Evolutionary conservation across 2,329 filamentous ascomycete genomes (phyloP).

Genomic region (Epichloe elymi): DNA sequence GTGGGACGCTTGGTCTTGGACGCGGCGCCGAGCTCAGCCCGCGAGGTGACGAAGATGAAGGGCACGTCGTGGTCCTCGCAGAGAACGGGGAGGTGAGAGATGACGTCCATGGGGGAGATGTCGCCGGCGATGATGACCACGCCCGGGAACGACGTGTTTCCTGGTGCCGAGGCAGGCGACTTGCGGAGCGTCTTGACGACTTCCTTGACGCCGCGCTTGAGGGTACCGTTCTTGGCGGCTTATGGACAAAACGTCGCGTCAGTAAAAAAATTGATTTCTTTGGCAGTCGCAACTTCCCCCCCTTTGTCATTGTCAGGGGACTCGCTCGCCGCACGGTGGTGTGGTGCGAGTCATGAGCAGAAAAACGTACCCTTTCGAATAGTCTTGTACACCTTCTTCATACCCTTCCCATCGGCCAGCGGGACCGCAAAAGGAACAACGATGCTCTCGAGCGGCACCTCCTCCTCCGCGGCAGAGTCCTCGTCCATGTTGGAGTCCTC

Average conservation of each 20-base stretch:
- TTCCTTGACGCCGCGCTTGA: conserved; percentile 97
- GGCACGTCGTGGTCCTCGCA: conserved; percentile 98
- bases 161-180: conserved; percentile 57
- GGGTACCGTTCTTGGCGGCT: conserved; percentile 91
- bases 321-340: too few species aligned
- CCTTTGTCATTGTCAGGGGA: too few species aligned
- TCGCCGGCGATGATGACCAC: conserved; percentile 91
- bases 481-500: conserved; percentile 34
- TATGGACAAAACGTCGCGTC: conserved; percentile 23
- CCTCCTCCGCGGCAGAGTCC: conserved; percentile 26
- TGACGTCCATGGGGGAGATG: conserved; percentile 94
- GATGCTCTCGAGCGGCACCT: conserved; percentile 33
- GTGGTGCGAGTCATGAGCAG: not conserved
- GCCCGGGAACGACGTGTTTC: conserved; percentile 49
- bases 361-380: conserved; percentile 38
- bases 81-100: conserved; percentile 91
- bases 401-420: conserved; percentile 64
- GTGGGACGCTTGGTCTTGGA: conserved; percentile 93
- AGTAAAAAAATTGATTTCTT: too few species aligned
- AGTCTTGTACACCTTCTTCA: conserved; percentile 47
- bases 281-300: not conserved
- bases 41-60: conserved; percentile 87
- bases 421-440: conserved; percentile 77
- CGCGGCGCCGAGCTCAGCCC: conserved; percentile 85
- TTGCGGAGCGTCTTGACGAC: conserved; percentile 98